Percentiles rank a stretch among this genome's conserved stretches.
Evolutionary conservation across 495 filamentous ascomycete species (phyloP).

Genomic region (Pyrenula massariospora): DNA sequence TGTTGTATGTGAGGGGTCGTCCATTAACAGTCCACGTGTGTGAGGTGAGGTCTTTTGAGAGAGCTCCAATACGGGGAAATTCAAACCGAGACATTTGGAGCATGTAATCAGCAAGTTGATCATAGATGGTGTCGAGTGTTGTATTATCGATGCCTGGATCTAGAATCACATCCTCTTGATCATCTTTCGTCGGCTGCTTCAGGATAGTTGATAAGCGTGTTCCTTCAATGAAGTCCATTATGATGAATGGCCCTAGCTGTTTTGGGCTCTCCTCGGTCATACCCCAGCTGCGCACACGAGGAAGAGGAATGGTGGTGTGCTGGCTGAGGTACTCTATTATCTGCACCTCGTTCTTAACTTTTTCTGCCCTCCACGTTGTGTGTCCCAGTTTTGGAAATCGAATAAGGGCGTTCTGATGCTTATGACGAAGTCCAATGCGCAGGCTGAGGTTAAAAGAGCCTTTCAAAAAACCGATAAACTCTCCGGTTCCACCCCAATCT

Average conservation of each 20-base stretch:
- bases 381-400: too few species aligned
- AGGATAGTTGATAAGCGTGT: constrained; percentile 16
- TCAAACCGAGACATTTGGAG: constrained; percentile 20
- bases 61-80: constrained; percentile 23
- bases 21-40: too few species aligned
- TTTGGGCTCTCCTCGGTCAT: constrained; percentile 14
- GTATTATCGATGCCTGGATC: constrained; percentile 17
- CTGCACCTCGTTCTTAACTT: constrained; percentile 25
- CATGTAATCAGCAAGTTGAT: constrained; percentile 19
- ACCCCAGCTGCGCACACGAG: constrained; percentile 15
- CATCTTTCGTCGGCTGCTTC: constrained; percentile 13
- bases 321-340: constrained; percentile 21
- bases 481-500: too few species aligned
- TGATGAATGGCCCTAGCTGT: constrained; percentile 35
- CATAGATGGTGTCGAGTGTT: constrained; percentile 19
- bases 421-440: too few species aligned
- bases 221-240: constrained; percentile 26
- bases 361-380: too few species aligned
- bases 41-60: constrained; percentile 11
- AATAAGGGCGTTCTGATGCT: too few species aligned
- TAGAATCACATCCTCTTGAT: constrained; percentile 12
- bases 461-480: too few species aligned
- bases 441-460: too few species aligned
- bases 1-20: constrained; percentile 15
- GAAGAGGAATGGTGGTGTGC: constrained; percentile 21